These are phyloP conservation scores for Nicotiana paniculata DNA, from an alignment of 257 asterid species.

Conservation along the genomic window DNA sequence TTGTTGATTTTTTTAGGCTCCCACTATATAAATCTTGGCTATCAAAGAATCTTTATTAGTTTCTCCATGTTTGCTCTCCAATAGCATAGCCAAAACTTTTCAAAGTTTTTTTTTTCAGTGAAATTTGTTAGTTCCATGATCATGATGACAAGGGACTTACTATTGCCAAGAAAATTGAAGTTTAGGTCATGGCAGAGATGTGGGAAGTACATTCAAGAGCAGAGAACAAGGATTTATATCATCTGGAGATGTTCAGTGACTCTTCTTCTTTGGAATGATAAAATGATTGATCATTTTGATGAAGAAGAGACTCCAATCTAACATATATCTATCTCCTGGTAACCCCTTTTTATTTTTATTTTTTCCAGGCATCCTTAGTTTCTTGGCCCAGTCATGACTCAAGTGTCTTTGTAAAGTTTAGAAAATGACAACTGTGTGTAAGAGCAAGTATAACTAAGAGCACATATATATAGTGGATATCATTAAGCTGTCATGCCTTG, in stretches of 20 bases:
- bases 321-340: background rate
- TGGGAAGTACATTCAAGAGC: constrained; percentile 63
- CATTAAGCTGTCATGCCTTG: too few species aligned
- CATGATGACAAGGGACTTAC: constrained; percentile 44
- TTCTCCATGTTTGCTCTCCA: background rate
- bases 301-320: background rate
- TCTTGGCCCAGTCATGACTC: background rate
- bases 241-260: constrained; percentile 70
- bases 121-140: background rate
- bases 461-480: too few species aligned
- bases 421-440: background rate
- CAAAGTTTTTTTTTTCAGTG: background rate
- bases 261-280: constrained; percentile 54
- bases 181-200: constrained; percentile 47
- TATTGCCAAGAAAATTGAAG: constrained; percentile 22
- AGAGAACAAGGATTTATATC: constrained; percentile 67
- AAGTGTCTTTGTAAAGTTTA: background rate
- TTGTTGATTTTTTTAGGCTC: background rate
- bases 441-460: background rate
- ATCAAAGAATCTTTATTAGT: background rate
- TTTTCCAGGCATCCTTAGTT: background rate
- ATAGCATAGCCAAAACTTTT: background rate
- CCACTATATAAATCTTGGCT: background rate
- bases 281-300: constrained; percentile 1
- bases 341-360: background rate